phyloP scores from a whole-genome alignment of 2,329 filamentous ascomycete genomes.

The Aspergillus sp. region DNA sequence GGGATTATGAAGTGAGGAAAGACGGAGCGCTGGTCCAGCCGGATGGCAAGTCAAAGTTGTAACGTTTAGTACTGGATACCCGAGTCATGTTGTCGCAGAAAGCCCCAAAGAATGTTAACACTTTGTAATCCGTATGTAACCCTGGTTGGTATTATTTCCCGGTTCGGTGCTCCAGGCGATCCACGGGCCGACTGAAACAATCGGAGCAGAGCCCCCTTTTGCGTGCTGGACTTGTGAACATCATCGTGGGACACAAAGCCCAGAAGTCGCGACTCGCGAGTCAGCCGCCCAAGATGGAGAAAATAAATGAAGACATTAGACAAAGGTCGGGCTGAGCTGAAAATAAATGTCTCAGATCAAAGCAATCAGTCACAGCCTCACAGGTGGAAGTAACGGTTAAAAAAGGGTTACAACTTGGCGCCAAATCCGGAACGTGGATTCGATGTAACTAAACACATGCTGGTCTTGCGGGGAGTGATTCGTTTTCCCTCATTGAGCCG shows the following conservation, averaged over 20 bases:
- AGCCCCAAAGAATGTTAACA: neutral
- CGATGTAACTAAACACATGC: conserved; percentile 11
- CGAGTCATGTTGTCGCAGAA: neutral
- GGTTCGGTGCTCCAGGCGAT: neutral
- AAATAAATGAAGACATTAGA: neutral
- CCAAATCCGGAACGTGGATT: neutral
- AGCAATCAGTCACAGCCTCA: neutral
- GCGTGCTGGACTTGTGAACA: neutral
- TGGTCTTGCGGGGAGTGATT: conserved; percentile 8
- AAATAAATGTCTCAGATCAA: neutral
- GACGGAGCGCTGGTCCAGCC: conserved; percentile 62
- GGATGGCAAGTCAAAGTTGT: conserved; percentile 32
- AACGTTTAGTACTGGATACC: conserved; percentile 3
- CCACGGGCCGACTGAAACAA: conserved; percentile 6
- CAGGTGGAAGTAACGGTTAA: conserved; percentile 7
- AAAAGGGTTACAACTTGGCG: conserved; percentile 1
- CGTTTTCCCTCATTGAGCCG: neutral
- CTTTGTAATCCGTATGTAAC: neutral
- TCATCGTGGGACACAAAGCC: neutral
- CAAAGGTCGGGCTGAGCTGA: conserved; percentile 2
- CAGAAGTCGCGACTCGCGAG: neutral
- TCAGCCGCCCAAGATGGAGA: neutral
- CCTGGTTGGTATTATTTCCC: neutral
- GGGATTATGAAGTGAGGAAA: conserved; percentile 64
- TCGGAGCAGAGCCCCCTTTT: conserved; percentile 1